Base-by-base conservation (phyloP, 148 eudicot species). In the Fagopyrum homotropicum region DNA sequence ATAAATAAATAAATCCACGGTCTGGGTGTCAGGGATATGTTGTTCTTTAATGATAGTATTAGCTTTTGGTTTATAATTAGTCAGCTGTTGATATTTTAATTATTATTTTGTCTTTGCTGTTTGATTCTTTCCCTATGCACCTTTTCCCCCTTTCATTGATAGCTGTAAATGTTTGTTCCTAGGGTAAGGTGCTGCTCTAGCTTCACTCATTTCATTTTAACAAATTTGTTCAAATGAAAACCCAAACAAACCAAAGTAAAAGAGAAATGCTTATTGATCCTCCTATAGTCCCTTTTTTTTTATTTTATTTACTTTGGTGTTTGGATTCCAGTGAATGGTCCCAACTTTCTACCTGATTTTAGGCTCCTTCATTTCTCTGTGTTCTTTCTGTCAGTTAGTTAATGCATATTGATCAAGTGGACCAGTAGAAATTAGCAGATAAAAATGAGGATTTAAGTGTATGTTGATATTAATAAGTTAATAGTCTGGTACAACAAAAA, bases 51-150 rank as follows among this genome's bases (percentile, higher is more conserved):
- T 30, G 2, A 4, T 63, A 10, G 29, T 29, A 11, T 66, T 15
- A 40, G 11, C 19, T 14, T 60, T 66, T 35, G 30, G 16, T 40
- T 43, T 35, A 12, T 66, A 14, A 40, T 66, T 66, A 66, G 43
- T 43, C 47, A 66, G 45, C 17, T 35, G 40, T 35, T 35, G 40
- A 35, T 35, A 40, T 2, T 43, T 15, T 14, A 3, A 35, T 29
- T 40, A 35, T 22, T 66, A 66, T 14, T 66, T 66, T 66, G 71
- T 66, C 71, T 66, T 40, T 66, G 47, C 71, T 66, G 71, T 66
- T 66, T 17, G 71, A 66, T 66, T 66, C 71, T 66, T 40, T 66
- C 45, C 46, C 71, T 40, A 66, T 35, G 47, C 71, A 66, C 71
- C 26, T 43, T 14, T 14, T 66, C 29, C 26, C 35, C 10, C 19